These are phyloP conservation scores for Pseudocercospora cruenta DNA, from an alignment of 2,329 filamentous ascomycete genomes.

Conservation along the genomic window DNA sequence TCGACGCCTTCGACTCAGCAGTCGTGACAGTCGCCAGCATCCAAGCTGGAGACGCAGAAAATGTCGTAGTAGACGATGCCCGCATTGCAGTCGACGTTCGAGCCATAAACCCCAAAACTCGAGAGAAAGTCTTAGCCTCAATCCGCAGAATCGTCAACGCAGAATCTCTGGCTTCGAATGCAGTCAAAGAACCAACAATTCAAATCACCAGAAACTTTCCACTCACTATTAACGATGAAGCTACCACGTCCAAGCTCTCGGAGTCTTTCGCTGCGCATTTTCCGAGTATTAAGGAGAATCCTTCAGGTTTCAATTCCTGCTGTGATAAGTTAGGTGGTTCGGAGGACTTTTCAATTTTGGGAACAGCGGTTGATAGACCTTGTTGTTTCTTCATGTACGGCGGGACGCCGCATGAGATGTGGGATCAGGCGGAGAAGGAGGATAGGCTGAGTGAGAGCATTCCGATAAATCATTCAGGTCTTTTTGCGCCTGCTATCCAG, in stretches of 20 bases:
- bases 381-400: conserved; percentile 62
- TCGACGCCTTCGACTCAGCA: conserved; percentile 56
- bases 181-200: conserved; percentile 49
- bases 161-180: conserved; percentile 57
- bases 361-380: conserved; percentile 53
- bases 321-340: conserved; percentile 51
- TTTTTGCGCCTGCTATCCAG: conserved; percentile 62
- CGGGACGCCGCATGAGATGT: conserved; percentile 54
- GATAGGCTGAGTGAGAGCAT: conserved; percentile 53
- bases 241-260: conserved; percentile 48
- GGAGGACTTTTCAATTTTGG: conserved; percentile 64
- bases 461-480: conserved; percentile 62
- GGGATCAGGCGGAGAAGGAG: conserved; percentile 54
- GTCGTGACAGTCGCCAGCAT: conserved; percentile 63
- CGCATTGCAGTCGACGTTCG: conserved; percentile 61
- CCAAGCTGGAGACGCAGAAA: conserved; percentile 63
- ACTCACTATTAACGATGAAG: conserved; percentile 56
- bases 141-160: conserved; percentile 59
- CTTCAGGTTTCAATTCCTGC: conserved; percentile 41
- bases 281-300: conserved; percentile 25
- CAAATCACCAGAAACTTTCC: conserved; percentile 50
- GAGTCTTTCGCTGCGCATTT: conserved; percentile 54
- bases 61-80: conserved; percentile 61
- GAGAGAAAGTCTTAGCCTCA: conserved; percentile 51
- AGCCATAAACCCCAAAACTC: conserved; percentile 49